A percentile compares a stretch with the other conserved stretches of the same genome.
Conservation (phyloP, 192 early-diverging fungal species). For the Coemansia sp. region DNA sequence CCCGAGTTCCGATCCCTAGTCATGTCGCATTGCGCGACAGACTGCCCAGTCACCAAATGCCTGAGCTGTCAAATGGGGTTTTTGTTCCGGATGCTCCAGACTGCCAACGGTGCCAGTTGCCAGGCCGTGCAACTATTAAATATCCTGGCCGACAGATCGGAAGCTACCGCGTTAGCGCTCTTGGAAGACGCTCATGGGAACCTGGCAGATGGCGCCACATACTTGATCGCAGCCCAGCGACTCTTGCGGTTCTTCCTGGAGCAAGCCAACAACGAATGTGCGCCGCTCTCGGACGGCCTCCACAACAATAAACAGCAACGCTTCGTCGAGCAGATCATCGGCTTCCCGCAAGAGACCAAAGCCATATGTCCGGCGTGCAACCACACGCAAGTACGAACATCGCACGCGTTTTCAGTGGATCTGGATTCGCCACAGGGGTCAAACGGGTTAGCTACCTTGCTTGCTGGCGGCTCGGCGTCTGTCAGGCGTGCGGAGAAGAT, state of each 20-base stretch:
- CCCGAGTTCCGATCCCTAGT: slow-evolving; percentile 65
- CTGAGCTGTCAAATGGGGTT: slow-evolving; percentile 92
- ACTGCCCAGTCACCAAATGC: slow-evolving; percentile 77
- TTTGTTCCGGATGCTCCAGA: slow-evolving; percentile 83
- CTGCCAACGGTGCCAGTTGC: slow-evolving; percentile 90
- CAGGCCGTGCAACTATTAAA: slow-evolving; percentile 92
- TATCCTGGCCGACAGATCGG: slow-evolving; percentile 79
- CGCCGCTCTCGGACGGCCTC: slow-evolving; percentile 7
- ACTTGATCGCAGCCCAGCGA: slow-evolving; percentile 79
- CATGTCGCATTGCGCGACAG: slow-evolving; percentile 71
- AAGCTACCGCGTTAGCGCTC: slow-evolving; percentile 83
- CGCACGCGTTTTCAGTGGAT: slow-evolving; percentile 83
- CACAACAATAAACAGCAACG: slow-evolving; percentile 15
- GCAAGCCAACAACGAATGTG: slow-evolving; percentile 79
- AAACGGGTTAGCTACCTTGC: slow-evolving; percentile 31
- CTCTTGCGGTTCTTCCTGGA: slow-evolving; percentile 92
- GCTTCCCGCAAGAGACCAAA: slow-evolving; percentile 29
- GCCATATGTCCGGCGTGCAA: slow-evolving; percentile 70
- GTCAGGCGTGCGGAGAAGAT: slow-evolving; percentile 33
- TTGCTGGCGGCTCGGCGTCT: slow-evolving; percentile 50
- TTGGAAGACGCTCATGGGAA: slow-evolving; percentile 78
- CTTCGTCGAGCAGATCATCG: slow-evolving; percentile 33
- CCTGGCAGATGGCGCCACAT: slow-evolving; percentile 60
- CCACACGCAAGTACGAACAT: slow-evolving; percentile 62
- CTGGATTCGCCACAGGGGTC: slow-evolving; percentile 69